Evolutionary conservation across 2,329 filamentous ascomycete genomes (phyloP).

Genomic region (Alternaria hordeiaustralica): DNA sequence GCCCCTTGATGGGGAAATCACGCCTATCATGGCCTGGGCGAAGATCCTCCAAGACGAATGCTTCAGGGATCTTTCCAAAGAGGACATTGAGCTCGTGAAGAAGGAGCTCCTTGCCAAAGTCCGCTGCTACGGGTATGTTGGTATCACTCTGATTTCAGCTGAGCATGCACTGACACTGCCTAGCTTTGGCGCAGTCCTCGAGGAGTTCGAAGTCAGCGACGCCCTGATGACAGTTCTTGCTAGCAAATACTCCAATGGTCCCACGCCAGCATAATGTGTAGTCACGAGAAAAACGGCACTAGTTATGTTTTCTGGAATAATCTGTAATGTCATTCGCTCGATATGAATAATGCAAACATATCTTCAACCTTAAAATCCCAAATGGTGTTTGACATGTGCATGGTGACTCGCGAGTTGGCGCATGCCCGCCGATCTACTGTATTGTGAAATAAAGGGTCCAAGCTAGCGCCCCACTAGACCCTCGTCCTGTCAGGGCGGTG

Average conservation of each 20-base stretch:
- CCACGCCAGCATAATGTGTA: constrained; percentile 19
- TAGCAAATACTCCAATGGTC: constrained; percentile 53
- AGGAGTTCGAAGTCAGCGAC: constrained; percentile 78
- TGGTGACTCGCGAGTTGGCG: neutral
- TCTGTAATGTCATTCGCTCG: constrained; percentile 28
- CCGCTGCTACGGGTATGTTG: constrained; percentile 85
- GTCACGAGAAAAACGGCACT: constrained; percentile 9
- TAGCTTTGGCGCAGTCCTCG: constrained; percentile 72
- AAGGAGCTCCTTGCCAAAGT: constrained; percentile 80
- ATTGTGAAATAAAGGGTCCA: constrained; percentile 7
- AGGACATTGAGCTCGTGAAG: constrained; percentile 75
- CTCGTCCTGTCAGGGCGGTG: neutral
- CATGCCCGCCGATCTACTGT: neutral
- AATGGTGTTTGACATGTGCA: neutral
- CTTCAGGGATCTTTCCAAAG: constrained; percentile 67
- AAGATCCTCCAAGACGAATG: constrained; percentile 69
- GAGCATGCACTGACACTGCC: constrained; percentile 10
- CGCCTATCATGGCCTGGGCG: constrained; percentile 93
- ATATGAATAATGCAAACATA: constrained; percentile 17
- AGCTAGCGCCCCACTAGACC: constrained; percentile 5
- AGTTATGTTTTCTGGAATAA: constrained; percentile 13
- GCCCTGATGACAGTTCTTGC: constrained; percentile 75
- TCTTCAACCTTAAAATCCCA: constrained; percentile 1
- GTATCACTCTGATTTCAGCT: neutral
- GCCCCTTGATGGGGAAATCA: constrained; percentile 87